Evolutionary conservation across 169 alveolate genomes (phyloP).

Genomic region (Miamiensis avidus): DNA sequence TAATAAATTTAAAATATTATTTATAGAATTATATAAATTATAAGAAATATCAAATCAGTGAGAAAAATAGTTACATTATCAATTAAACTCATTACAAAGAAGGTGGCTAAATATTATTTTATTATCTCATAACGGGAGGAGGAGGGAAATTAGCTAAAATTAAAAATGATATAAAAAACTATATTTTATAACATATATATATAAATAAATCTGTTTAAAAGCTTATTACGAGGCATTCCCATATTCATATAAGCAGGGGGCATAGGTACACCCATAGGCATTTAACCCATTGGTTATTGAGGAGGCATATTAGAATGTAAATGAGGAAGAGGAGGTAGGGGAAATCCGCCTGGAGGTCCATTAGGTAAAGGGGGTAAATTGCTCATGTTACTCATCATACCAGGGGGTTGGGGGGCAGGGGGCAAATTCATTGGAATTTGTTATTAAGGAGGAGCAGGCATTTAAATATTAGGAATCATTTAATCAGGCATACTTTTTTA

Average conservation of each 20-base stretch:
- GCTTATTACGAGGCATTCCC: background rate
- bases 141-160: background rate
- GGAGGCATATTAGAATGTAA: slow-evolving; percentile 31
- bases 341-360: background rate
- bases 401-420: background rate
- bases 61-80: too few relatives aligned
- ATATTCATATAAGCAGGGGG: background rate
- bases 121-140: background rate
- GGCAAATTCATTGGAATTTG: background rate
- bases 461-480: background rate
- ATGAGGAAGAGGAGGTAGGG: background rate
- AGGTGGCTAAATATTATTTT: background rate
- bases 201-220: background rate
- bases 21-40: too few relatives aligned
- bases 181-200: too few relatives aligned
- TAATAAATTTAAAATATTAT: too few relatives aligned
- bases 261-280: slow-evolving; percentile 4
- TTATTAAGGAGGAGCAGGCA: background rate
- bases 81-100: background rate
- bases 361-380: background rate
- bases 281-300: slow-evolving; percentile 30
- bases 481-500: background rate
- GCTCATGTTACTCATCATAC: too few relatives aligned
- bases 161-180: background rate
- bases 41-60: too few relatives aligned